A percentile compares a stretch with the other conserved stretches of the same genome.
These are phyloP conservation scores for Epichloe sp. DNA, from an alignment of 2,329 filamentous ascomycete species.

Conservation along the genomic window DNA sequence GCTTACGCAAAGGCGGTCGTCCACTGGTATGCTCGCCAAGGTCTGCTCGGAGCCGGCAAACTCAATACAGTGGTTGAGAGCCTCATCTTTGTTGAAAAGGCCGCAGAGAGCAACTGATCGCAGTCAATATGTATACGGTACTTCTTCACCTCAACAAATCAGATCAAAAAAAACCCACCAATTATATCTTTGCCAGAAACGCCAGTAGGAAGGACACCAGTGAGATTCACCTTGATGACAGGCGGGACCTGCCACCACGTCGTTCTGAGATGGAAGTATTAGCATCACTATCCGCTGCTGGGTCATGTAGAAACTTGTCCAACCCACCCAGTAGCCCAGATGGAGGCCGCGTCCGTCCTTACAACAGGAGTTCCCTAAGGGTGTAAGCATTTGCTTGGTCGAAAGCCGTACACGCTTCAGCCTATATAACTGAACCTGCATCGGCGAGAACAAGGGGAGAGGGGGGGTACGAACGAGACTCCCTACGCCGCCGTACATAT, in stretches of 20 bases:
- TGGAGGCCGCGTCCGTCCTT: conserved; percentile 71
- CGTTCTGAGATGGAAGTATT: conserved; percentile 25
- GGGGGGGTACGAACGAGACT: conserved; percentile 36
- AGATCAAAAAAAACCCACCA: too few species aligned
- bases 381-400: not conserved
- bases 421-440: too few species aligned
- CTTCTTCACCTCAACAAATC: too few species aligned
- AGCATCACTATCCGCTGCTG: not conserved
- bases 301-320: not conserved
- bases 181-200: conserved; percentile 28
- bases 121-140: conserved; percentile 26
- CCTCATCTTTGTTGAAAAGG: conserved; percentile 77
- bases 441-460: too few species aligned
- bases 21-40: conserved; percentile 56
- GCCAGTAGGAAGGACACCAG: conserved; percentile 59
- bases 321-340: conserved; percentile 54
- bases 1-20: conserved; percentile 50
- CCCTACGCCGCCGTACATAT: conserved; percentile 72
- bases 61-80: conserved; percentile 83
- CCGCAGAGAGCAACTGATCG: conserved; percentile 76
- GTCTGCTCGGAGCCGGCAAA: conserved; percentile 74
- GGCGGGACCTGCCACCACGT: conserved; percentile 89
- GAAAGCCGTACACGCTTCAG: conserved; percentile 16
- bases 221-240: conserved; percentile 67
- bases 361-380: conserved; percentile 53